Conservation (phyloP, 2,329 filamentous ascomycete genomes). For the Pyricularia sp. region DNA sequence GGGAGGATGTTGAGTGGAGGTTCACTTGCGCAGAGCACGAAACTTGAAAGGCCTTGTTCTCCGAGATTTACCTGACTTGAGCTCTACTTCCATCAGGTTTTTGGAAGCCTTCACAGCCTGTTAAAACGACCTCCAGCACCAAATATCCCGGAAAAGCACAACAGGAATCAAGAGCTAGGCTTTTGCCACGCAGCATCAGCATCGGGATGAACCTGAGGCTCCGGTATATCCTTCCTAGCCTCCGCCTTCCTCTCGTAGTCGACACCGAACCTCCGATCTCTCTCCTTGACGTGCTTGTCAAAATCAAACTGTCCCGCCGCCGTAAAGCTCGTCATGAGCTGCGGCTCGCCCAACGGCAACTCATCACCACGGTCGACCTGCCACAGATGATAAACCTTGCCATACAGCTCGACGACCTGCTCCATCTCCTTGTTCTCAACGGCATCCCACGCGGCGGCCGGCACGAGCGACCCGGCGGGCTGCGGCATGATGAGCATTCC, state of each 20-base stretch:
- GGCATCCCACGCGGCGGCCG: conserved; percentile 53
- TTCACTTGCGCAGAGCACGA: not conserved
- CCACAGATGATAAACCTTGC: conserved; percentile 80
- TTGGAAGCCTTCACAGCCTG: too few species aligned
- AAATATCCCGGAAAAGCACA: not conserved
- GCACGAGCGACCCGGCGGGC: conserved; percentile 30
- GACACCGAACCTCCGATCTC: conserved; percentile 31
- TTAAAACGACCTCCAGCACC: too few species aligned
- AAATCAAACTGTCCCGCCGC: conserved; percentile 35
- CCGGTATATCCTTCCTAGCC: conserved; percentile 26
- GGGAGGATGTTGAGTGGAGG: not conserved
- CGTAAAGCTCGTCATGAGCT: conserved; percentile 42
- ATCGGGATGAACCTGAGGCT: conserved; percentile 29
- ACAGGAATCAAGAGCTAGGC: not conserved
- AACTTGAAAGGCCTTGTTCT: not conserved
- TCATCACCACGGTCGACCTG: conserved; percentile 63
- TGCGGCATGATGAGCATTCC: conserved; percentile 72
- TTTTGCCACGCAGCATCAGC: conserved; percentile 1
- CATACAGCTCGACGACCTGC: conserved; percentile 60
- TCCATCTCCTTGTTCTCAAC: conserved; percentile 75
- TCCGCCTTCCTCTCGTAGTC: conserved; percentile 32
- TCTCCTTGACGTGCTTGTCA: conserved; percentile 25
- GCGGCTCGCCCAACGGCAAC: conserved; percentile 37
- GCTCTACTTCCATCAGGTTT: too few species aligned
- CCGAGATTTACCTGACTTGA: not conserved